phyloP scores from a whole-genome alignment of 2,329 filamentous ascomycete genomes.

The Aspergillus flavus region DNA sequence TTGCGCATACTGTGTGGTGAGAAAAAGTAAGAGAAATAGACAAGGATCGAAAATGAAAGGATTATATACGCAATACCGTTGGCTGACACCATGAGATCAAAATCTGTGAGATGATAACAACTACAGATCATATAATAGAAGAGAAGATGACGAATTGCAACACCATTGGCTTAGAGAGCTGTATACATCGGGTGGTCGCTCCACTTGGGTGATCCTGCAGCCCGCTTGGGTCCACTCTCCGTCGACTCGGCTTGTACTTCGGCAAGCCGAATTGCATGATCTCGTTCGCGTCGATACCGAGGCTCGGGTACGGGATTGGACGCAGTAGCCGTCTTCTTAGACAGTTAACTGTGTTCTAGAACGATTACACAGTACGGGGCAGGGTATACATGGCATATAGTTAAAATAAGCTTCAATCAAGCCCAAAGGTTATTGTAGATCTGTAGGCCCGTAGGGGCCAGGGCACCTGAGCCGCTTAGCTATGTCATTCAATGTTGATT shows the following conservation, averaged over 20 bases:
- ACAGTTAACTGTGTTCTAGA: slow-evolving; percentile 27
- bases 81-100: background rate
- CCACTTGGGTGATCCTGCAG: background rate
- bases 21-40: background rate
- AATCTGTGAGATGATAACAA: background rate
- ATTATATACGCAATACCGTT: background rate
- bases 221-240: background rate
- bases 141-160: background rate
- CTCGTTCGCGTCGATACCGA: background rate
- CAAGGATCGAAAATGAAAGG: background rate
- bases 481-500: background rate
- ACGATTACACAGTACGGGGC: background rate
- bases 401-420: background rate
- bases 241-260: slow-evolving; percentile 3
- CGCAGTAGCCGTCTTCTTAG: slow-evolving; percentile 4
- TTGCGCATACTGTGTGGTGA: background rate
- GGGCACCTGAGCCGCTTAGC: background rate
- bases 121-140: background rate
- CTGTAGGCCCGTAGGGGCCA: background rate
- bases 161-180: background rate
- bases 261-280: slow-evolving; percentile 4
- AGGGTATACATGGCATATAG: background rate
- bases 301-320: background rate
- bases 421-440: background rate
- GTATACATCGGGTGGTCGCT: background rate